Conservation (phyloP, 441 rosid species). For the Adansonia grandidieri region DNA sequence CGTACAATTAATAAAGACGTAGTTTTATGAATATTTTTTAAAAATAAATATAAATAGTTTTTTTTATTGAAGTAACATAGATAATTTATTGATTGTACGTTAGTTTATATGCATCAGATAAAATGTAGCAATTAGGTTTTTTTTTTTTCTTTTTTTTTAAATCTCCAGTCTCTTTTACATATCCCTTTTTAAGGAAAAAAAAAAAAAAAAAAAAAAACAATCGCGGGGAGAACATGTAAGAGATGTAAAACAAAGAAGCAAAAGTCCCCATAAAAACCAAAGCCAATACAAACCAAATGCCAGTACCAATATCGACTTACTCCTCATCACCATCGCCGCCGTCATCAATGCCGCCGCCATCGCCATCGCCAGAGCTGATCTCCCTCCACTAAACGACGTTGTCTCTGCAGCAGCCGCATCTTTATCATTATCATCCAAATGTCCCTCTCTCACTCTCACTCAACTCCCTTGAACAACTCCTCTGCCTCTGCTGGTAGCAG, state of each 20-base stretch:
- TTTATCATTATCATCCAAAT: slow-evolving; percentile 18
- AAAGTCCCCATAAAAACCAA: slow-evolving; percentile 22
- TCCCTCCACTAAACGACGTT: slow-evolving; percentile 21
- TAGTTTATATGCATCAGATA: too few relatives aligned
- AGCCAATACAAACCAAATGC: slow-evolving; percentile 29
- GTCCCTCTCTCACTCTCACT: slow-evolving; percentile 30
- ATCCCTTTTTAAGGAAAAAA: background rate
- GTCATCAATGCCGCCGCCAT: slow-evolving; percentile 29
- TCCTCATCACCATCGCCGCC: slow-evolving; percentile 18
- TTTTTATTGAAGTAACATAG: too few relatives aligned
- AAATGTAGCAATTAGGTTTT: too few relatives aligned
- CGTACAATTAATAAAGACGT: too few relatives aligned
- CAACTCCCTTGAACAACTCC: slow-evolving; percentile 23
- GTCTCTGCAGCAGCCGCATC: background rate
- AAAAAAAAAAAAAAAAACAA: background rate
- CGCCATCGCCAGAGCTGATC: slow-evolving; percentile 21
- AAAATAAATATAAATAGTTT: too few relatives aligned
- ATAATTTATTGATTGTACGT: too few relatives aligned
- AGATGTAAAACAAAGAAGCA: slow-evolving; percentile 25
- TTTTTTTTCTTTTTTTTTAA: too few relatives aligned
- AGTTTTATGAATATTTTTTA: too few relatives aligned
- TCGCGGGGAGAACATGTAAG: background rate
- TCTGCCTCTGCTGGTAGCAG: slow-evolving; percentile 25
- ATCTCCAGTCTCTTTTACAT: too few relatives aligned
- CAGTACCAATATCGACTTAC: background rate